Evolutionary conservation across 179 eudicot genomes (phyloP).

Genomic region (Corrigiola litoralis): DNA sequence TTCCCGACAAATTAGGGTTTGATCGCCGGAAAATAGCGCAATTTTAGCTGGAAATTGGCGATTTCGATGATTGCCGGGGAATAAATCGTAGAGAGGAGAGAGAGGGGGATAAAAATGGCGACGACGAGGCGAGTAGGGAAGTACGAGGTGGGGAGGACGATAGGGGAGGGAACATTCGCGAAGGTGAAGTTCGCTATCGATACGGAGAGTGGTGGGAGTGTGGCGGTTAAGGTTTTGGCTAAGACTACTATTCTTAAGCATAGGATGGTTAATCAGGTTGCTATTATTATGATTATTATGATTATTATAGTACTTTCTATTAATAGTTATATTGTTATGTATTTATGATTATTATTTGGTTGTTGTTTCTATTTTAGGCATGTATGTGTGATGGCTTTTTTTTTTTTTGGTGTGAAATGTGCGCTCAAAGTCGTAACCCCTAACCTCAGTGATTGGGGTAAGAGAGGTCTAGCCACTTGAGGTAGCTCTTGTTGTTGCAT

Average conservation of each 20-base stretch:
- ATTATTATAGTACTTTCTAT: not conserved
- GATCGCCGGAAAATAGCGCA: not conserved
- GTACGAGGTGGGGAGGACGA: conserved; percentile 75
- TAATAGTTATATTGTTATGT: too few species aligned
- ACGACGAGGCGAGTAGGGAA: conserved; percentile 63
- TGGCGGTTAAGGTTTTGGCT: conserved; percentile 73
- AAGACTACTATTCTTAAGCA: conserved; percentile 69
- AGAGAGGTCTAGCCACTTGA: too few species aligned
- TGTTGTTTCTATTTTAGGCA: not conserved
- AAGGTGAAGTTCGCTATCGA: conserved; percentile 77
- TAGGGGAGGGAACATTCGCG: conserved; percentile 90
- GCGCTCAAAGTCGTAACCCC: too few species aligned
- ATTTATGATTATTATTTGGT: not conserved
- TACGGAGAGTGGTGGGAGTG: conserved; percentile 56
- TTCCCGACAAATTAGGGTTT: not conserved
- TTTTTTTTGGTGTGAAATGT: too few species aligned
- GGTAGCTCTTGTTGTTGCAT: too few species aligned
- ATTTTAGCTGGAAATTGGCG: not conserved
- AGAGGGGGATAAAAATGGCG: conserved; percentile 25
- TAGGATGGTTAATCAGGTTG: conserved; percentile 71
- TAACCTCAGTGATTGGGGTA: too few species aligned
- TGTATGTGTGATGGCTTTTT: not conserved
- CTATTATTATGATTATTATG: not conserved
- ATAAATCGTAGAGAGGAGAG: conserved; percentile 16
- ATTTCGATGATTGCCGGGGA: not conserved